Conservation (phyloP, 2,329 filamentous ascomycete genomes). For the Nothophaeocryptopus gaeumannii region DNA sequence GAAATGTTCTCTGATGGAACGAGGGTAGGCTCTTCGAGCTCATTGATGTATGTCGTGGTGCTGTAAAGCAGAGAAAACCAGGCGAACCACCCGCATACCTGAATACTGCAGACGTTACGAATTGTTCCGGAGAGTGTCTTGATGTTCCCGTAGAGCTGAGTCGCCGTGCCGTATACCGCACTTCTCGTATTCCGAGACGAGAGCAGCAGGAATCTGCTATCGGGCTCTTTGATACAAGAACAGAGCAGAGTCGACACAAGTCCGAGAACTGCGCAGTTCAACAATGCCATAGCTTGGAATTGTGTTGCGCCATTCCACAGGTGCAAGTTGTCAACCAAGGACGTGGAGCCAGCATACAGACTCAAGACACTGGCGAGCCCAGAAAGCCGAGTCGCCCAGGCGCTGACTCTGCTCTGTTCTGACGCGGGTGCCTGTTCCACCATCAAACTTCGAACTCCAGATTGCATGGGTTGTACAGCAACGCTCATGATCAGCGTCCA, state of each 20-base stretch:
- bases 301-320: neutral
- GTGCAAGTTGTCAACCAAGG: neutral
- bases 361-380: neutral
- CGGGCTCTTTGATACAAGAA: neutral
- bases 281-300: neutral
- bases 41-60: neutral
- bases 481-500: slow-evolving; percentile 1
- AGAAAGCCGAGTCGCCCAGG: neutral
- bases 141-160: neutral
- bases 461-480: neutral
- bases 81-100: neutral
- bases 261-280: neutral
- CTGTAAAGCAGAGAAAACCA: slow-evolving; percentile 4
- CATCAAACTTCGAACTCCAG: neutral
- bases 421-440: neutral
- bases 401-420: neutral
- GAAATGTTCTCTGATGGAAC: neutral
- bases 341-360: neutral
- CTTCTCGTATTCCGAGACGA: neutral
- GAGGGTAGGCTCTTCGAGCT: neutral
- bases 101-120: neutral
- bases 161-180: neutral
- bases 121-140: neutral
- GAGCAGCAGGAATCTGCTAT: neutral
- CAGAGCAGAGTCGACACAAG: neutral